A percentile compares a stretch with the other conserved stretches of the same genome.
phyloP scores from a whole-genome alignment of 495 filamentous ascomycete genomes.

The Lindgomyces ingoldianus region DNA sequence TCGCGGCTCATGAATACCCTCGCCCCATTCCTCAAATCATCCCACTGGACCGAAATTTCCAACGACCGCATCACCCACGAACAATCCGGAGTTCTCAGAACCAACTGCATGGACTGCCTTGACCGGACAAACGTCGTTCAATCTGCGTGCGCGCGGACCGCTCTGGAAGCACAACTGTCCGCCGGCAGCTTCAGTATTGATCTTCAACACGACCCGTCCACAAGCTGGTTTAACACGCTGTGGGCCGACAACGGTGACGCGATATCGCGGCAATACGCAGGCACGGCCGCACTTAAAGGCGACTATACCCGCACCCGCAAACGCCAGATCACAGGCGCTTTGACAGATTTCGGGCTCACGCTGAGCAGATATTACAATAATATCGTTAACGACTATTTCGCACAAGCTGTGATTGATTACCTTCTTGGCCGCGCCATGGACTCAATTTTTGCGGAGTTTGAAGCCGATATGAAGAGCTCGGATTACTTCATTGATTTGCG shows the following conservation, averaged over 20 bases:
- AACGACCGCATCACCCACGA: conserved; percentile 41
- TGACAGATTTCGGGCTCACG: conserved; percentile 91
- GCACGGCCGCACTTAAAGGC: conserved; percentile 89
- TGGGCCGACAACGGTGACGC: conserved; percentile 94
- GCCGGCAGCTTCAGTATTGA: conserved; percentile 71
- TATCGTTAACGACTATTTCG: conserved; percentile 94
- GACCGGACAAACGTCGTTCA: conserved; percentile 94
- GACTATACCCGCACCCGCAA: conserved; percentile 91
- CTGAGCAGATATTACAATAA: conserved; percentile 72
- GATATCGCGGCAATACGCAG: conserved; percentile 72
- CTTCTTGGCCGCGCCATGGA: conserved; percentile 84
- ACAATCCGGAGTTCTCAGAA: conserved; percentile 77
- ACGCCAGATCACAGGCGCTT: conserved; percentile 84
- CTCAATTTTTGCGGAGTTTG: conserved; percentile 86
- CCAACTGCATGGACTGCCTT: conserved; percentile 97
- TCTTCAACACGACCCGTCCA: conserved; percentile 67
- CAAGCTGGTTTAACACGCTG: conserved; percentile 87
- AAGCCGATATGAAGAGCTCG: conserved; percentile 79
- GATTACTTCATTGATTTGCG: conserved; percentile 85
- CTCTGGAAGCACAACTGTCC: conserved; percentile 73
- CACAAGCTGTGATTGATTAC: conserved; percentile 91
- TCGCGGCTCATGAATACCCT: conserved; percentile 70
- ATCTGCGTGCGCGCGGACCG: conserved; percentile 75
- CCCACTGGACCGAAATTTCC: conserved; percentile 56
- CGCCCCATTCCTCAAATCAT: conserved; percentile 60